phyloP scores from a whole-genome alignment of 1,284 basidiomycete species.

The Cryptococcus wingfieldii region DNA sequence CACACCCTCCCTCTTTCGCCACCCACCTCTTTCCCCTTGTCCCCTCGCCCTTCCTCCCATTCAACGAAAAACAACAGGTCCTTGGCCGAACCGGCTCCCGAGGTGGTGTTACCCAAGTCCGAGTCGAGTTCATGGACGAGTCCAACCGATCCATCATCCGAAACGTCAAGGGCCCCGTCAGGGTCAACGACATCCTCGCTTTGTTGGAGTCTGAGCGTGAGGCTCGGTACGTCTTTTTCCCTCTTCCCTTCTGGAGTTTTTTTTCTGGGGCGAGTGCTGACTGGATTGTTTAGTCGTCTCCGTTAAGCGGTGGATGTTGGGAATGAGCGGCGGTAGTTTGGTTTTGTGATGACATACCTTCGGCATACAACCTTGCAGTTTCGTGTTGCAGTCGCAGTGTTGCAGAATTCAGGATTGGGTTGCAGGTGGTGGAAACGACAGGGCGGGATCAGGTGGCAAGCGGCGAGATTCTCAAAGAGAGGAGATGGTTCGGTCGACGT shows the following conservation, averaged over 20 bases:
- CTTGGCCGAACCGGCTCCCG: slow-evolving; percentile 98
- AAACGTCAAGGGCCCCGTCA: slow-evolving; percentile 98
- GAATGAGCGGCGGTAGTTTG: not conserved
- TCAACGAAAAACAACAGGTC: slow-evolving; percentile 57
- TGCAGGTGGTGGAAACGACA: too few relatives aligned
- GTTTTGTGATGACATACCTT: not conserved
- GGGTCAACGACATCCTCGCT: slow-evolving; percentile 94
- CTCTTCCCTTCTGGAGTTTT: not conserved
- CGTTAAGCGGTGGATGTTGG: not conserved
- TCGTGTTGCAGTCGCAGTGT: too few relatives aligned
- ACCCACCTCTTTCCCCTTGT: not conserved
- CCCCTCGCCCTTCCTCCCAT: not conserved
- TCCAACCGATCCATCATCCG: slow-evolving; percentile 93
- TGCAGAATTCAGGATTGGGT: not conserved
- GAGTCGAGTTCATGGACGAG: slow-evolving; percentile 99
- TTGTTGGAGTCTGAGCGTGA: slow-evolving; percentile 99
- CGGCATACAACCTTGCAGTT: not conserved
- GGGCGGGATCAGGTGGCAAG: too few relatives aligned
- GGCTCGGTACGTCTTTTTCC: slow-evolving; percentile 73
- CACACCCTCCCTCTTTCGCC: not conserved
- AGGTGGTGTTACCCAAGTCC: slow-evolving; percentile 99
- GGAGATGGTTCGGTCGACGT: too few relatives aligned
- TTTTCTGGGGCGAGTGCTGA: not conserved
- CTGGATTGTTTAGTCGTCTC: not conserved
- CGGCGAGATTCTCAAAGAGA: too few relatives aligned